These are phyloP conservation scores for Daldinia vernicosa DNA, from an alignment of 495 filamentous ascomycete species.

Conservation along the genomic window DNA sequence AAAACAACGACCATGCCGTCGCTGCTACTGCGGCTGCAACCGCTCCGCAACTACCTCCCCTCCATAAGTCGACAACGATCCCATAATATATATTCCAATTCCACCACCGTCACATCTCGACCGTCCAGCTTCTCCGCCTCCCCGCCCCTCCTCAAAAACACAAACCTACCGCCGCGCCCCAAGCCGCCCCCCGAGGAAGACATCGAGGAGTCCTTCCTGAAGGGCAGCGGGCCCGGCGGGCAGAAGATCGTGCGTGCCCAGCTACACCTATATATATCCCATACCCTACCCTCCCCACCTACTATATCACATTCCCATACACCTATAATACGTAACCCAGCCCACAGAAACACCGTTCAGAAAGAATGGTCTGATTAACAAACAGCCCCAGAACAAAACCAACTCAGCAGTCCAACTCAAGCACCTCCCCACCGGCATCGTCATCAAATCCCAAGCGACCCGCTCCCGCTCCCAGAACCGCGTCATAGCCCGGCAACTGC, in stretches of 20 bases:
- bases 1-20: neutral
- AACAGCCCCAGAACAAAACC: constrained; percentile 86
- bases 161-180: constrained; percentile 73
- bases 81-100: neutral
- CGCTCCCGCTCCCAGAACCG: constrained; percentile 88
- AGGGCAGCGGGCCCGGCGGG: constrained; percentile 91
- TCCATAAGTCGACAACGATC: neutral
- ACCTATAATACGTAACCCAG: neutral
- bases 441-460: constrained; percentile 92
- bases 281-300: too few relatives aligned
- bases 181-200: constrained; percentile 77
- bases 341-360: neutral
- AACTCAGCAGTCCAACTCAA: constrained; percentile 92
- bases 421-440: constrained; percentile 86
- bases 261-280: neutral
- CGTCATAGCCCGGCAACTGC: constrained; percentile 79
- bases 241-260: constrained; percentile 79
- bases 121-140: constrained; percentile 27
- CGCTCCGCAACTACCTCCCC: neutral
- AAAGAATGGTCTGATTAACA: neutral
- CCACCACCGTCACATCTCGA: neutral
- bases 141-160: constrained; percentile 37
- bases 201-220: constrained; percentile 84
- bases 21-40: constrained; percentile 6
- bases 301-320: too few relatives aligned